Conservation (phyloP, 2,329 filamentous ascomycete species). For the Talaromyces atroroseus region DNA sequence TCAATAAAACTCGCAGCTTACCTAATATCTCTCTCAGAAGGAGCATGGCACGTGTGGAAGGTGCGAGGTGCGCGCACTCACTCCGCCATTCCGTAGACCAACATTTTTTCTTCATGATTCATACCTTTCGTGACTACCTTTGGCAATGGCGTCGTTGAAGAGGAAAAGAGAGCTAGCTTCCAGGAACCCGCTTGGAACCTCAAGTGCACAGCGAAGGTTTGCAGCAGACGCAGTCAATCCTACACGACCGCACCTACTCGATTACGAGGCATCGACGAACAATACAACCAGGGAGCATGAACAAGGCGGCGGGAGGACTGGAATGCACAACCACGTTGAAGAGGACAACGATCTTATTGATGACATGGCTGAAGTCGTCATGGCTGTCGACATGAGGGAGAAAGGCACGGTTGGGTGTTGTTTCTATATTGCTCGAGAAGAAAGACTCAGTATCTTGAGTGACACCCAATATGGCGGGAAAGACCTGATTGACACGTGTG, state of each 20-base stretch:
- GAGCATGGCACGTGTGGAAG: neutral
- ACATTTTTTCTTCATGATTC: neutral
- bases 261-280: neutral
- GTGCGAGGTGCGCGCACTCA: neutral
- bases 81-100: neutral
- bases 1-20: neutral
- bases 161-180: slow-evolving; percentile 11
- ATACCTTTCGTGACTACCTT: neutral
- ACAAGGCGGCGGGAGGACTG: neutral
- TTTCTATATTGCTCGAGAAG: slow-evolving; percentile 68
- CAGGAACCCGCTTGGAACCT: neutral
- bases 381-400: slow-evolving; percentile 73
- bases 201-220: slow-evolving; percentile 8
- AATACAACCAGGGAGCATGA: neutral
- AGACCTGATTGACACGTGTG: slow-evolving; percentile 60
- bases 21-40: neutral
- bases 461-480: slow-evolving; percentile 65
- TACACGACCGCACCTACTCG: neutral
- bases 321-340: neutral
- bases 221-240: neutral
- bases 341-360: slow-evolving; percentile 26
- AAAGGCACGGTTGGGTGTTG: slow-evolving; percentile 71
- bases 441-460: slow-evolving; percentile 68
- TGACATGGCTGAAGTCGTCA: slow-evolving; percentile 64
- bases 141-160: slow-evolving; percentile 11